These are phyloP conservation scores for Neocucurbitaria cava DNA, from an alignment of 2,329 filamentous ascomycete species.

Conservation along the genomic window DNA sequence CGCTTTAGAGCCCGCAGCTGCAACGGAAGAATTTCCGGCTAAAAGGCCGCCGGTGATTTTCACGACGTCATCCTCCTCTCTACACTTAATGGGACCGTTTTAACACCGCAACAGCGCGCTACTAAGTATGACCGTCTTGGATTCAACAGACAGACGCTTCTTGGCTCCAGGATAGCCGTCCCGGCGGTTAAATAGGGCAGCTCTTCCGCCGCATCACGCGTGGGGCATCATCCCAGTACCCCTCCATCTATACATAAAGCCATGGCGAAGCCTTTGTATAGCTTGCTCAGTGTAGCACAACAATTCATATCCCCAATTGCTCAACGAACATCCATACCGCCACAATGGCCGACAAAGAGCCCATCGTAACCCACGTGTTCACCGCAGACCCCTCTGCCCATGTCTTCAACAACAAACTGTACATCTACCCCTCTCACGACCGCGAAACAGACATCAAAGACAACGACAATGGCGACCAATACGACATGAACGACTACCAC, in stretches of 20 bases:
- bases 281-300: not conserved
- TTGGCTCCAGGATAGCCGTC: slow-evolving; percentile 32
- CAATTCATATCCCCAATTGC: not conserved
- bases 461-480: slow-evolving; percentile 87
- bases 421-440: slow-evolving; percentile 84
- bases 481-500: slow-evolving; percentile 85
- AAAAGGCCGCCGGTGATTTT: slow-evolving; percentile 27
- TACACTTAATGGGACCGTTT: slow-evolving; percentile 18
- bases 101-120: slow-evolving; percentile 21
- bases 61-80: slow-evolving; percentile 11
- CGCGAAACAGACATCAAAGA: slow-evolving; percentile 75
- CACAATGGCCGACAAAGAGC: slow-evolving; percentile 54
- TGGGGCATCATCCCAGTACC: slow-evolving; percentile 27
- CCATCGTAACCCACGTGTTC: slow-evolving; percentile 77
- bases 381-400: slow-evolving; percentile 83
- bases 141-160: slow-evolving; percentile 21
- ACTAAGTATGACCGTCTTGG: slow-evolving; percentile 25
- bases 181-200: slow-evolving; percentile 44
- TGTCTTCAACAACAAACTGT: slow-evolving; percentile 76
- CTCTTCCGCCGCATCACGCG: slow-evolving; percentile 28
- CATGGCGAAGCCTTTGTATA: slow-evolving; percentile 24
- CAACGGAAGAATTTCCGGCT: slow-evolving; percentile 45
- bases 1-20: slow-evolving; percentile 14
- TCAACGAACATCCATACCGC: not conserved
- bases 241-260: slow-evolving; percentile 37